phyloP scores from a whole-genome alignment of 169 alveolate species.

The Cryptosporidium xiaoi region DNA sequence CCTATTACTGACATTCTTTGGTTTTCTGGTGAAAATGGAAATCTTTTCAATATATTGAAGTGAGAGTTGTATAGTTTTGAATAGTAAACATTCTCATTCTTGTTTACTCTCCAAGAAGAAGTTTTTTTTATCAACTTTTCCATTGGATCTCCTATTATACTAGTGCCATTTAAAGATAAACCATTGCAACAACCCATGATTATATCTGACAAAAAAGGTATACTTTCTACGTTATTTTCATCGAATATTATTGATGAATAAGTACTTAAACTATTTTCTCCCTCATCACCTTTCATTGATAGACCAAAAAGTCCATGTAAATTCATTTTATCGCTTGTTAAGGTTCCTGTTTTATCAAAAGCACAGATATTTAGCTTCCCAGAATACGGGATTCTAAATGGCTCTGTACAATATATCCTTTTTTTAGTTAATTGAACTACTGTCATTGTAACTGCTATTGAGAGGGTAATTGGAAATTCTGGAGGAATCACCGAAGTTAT shows the following conservation, averaged over 20 bases:
- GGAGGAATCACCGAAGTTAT: slow-evolving; percentile 99
- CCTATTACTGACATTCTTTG: slow-evolving; percentile 87
- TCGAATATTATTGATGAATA: slow-evolving; percentile 12
- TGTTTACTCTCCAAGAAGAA: slow-evolving; percentile 46
- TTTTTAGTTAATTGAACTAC: slow-evolving; percentile 90
- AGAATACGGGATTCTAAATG: slow-evolving; percentile 97
- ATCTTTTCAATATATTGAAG: slow-evolving; percentile 79
- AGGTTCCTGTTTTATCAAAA: slow-evolving; percentile 99
- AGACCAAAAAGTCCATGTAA: slow-evolving; percentile 78
- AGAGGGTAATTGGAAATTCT: slow-evolving; percentile 97
- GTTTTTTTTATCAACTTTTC: slow-evolving; percentile 81
- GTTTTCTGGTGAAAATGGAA: slow-evolving; percentile 88
- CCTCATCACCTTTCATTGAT: background rate
- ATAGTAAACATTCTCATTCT: slow-evolving; percentile 8
- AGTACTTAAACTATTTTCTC: too few species aligned
- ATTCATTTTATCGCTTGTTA: slow-evolving; percentile 92
- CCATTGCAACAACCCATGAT: slow-evolving; percentile 96
- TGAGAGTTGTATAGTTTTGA: slow-evolving; percentile 30
- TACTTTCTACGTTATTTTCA: background rate
- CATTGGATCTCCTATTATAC: slow-evolving; percentile 95
- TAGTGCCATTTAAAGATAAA: slow-evolving; percentile 85
- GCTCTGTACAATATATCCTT: slow-evolving; percentile 97
- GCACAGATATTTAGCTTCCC: slow-evolving; percentile 92
- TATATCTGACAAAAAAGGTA: slow-evolving; percentile 84
- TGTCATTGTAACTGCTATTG: slow-evolving; percentile 96